phyloP scores from a whole-genome alignment of 2,329 filamentous ascomycete genomes.

The Penicillium sp. region DNA sequence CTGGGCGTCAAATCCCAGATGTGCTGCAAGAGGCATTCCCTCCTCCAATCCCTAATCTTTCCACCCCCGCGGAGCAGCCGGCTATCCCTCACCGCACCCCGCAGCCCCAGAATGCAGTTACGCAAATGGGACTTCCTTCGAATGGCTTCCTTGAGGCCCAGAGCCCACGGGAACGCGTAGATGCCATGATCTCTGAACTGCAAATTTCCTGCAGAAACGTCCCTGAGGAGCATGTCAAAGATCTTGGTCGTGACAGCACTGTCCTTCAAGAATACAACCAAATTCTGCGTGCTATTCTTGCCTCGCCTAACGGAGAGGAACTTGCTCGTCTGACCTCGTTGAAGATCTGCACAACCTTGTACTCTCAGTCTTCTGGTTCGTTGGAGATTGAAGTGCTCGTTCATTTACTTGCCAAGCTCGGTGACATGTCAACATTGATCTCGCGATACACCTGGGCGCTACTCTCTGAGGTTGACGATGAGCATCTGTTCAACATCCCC shows the following conservation, averaged over 20 bases:
- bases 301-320: conserved; percentile 51
- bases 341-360: conserved; percentile 52
- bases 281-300: conserved; percentile 49
- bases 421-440: conserved; percentile 53
- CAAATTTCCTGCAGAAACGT: conserved; percentile 52
- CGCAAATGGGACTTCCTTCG: conserved; percentile 29
- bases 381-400: conserved; percentile 60
- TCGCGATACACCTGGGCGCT: conserved; percentile 47
- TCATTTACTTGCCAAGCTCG: conserved; percentile 56
- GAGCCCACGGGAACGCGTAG: conserved; percentile 49
- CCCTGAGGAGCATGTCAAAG: conserved; percentile 52
- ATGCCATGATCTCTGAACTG: conserved; percentile 51
- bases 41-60: conserved; percentile 53
- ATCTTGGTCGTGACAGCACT: conserved; percentile 49
- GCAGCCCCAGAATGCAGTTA: conserved; percentile 42
- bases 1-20: conserved; percentile 55
- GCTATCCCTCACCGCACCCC: conserved; percentile 54
- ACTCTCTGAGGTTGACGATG: conserved; percentile 50
- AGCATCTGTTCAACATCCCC: conserved; percentile 57
- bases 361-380: conserved; percentile 48
- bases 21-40: conserved; percentile 55
- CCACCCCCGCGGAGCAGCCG: conserved; percentile 57
- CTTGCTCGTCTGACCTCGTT: conserved; percentile 52
- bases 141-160: conserved; percentile 57
- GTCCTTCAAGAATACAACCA: conserved; percentile 56